phyloP scores from a whole-genome alignment of 148 eudicot species.

The Spergularia bocconei region DNA sequence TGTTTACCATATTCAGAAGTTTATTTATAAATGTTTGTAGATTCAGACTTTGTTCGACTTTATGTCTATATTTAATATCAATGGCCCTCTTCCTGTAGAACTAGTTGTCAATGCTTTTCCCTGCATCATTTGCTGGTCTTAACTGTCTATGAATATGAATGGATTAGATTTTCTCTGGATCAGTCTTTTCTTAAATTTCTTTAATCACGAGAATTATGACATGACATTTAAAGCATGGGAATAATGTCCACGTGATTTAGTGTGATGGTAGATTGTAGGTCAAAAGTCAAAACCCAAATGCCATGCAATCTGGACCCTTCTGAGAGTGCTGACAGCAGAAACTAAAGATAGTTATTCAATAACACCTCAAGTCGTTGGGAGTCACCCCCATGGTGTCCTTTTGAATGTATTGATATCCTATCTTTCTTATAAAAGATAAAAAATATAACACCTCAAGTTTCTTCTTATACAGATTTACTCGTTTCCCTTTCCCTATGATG shows the following conservation, averaged over 20 bases:
- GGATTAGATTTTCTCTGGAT: background rate
- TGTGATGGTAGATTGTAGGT: constrained; percentile 4
- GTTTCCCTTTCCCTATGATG: constrained; percentile 17
- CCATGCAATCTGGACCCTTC: constrained; percentile 9
- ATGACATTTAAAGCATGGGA: background rate
- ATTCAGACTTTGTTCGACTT: constrained; percentile 1
- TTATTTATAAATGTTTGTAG: background rate
- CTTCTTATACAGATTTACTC: background rate
- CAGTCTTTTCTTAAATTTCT: background rate
- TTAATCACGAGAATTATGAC: background rate
- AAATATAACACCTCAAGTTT: too few species aligned
- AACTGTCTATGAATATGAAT: background rate
- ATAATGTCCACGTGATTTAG: background rate
- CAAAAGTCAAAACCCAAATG: background rate
- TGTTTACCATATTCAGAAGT: too few species aligned
- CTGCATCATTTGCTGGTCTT: background rate
- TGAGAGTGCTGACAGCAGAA: background rate
- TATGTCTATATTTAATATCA: too few species aligned
- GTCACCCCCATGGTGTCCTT: too few species aligned
- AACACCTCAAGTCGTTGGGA: background rate
- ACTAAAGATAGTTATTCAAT: background rate
- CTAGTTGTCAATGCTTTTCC: background rate
- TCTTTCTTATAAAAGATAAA: too few species aligned
- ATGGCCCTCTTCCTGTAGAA: background rate
- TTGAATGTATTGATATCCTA: too few species aligned